Conservation (phyloP, 148 eudicot species). For the Cornus florida region DNA sequence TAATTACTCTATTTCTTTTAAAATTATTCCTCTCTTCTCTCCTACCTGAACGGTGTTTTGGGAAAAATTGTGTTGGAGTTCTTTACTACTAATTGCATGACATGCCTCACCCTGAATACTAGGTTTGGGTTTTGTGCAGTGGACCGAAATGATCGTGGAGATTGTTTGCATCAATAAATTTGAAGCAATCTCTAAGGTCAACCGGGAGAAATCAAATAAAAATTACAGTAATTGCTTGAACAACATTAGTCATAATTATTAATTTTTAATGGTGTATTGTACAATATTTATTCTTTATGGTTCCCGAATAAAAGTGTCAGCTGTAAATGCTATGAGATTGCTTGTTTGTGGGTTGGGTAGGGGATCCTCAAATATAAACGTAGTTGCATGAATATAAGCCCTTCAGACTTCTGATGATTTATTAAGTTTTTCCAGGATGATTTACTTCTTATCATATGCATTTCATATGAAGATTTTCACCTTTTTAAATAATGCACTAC, state of each 20-base stretch:
- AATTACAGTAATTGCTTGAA: neutral
- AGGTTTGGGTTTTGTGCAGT: too few relatives aligned
- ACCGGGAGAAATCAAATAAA: too few relatives aligned
- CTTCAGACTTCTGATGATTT: neutral
- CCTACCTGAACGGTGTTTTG: too few relatives aligned
- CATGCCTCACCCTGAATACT: too few relatives aligned
- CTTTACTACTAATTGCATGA: too few relatives aligned
- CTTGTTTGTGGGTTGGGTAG: neutral
- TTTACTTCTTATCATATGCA: neutral
- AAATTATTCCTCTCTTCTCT: too few relatives aligned
- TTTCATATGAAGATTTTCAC: neutral
- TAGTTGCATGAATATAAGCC: neutral
- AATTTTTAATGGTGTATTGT: neutral
- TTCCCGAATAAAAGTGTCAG: neutral
- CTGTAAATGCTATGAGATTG: too few relatives aligned
- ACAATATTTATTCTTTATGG: neutral
- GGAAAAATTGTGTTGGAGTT: too few relatives aligned
- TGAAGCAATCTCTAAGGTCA: too few relatives aligned
- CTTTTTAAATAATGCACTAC: neutral
- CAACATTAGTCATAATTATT: neutral
- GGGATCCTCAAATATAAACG: neutral
- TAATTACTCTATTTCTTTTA: too few relatives aligned
- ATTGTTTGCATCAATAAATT: too few relatives aligned
- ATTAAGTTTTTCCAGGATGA: neutral
- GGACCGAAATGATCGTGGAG: too few relatives aligned